Evolutionary conservation across 768 basidiomycete species (phyloP).

Genomic region (Lactarius vividus): DNA sequence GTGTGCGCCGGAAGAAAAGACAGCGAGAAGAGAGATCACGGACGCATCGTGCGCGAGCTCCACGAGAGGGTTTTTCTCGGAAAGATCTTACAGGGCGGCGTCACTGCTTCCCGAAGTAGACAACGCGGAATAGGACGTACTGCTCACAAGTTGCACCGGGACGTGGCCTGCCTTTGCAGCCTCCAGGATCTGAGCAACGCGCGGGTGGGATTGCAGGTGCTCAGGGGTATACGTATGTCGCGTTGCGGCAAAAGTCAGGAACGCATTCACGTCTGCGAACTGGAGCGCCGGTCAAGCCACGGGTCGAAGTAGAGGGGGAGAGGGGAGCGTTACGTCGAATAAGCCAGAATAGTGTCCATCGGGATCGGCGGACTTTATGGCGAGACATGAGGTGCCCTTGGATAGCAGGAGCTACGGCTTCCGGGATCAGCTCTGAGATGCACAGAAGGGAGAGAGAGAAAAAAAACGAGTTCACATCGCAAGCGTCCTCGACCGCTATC

Average conservation of each 20-base stretch:
- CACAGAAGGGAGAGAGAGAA: background rate
- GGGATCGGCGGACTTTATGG: constrained; percentile 44
- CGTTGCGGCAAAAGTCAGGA: constrained; percentile 78
- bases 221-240: constrained; percentile 63
- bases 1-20: constrained; percentile 72
- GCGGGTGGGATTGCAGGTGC: constrained; percentile 56
- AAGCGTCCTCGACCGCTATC: constrained; percentile 77
- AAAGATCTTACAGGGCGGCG: constrained; percentile 53
- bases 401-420: constrained; percentile 53
- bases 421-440: constrained; percentile 15
- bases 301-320: background rate
- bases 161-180: constrained; percentile 75
- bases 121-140: constrained; percentile 42
- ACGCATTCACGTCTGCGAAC: constrained; percentile 89
- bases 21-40: constrained; percentile 55
- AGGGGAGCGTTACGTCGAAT: constrained; percentile 62
- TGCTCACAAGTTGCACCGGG: constrained; percentile 72
- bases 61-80: constrained; percentile 80
- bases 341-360: constrained; percentile 47
- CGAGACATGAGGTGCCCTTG: constrained; percentile 63
- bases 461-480: constrained; percentile 51
- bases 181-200: constrained; percentile 64
- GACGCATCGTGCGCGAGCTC: constrained; percentile 60
- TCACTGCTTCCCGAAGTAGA: background rate
- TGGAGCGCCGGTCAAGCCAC: constrained; percentile 31